These are phyloP conservation scores for Macrocybe gigantea DNA, from an alignment of 768 basidiomycete species.

Conservation along the genomic window DNA sequence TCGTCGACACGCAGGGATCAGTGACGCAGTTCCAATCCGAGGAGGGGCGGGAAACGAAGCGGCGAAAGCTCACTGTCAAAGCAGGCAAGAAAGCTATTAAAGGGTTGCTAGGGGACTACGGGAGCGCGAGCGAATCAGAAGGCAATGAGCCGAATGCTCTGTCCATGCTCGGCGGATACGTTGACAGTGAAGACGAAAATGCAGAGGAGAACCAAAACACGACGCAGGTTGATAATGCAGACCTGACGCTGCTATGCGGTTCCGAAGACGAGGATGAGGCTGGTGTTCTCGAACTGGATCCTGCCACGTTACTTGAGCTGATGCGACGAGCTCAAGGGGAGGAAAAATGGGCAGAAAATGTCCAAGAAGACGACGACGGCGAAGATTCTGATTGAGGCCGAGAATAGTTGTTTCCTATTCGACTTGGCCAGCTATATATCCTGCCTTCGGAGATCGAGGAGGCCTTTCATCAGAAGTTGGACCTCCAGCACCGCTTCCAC, in stretches of 20 bases:
- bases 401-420: conserved; percentile 10
- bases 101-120: conserved; percentile 57
- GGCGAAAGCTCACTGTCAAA: conserved; percentile 46
- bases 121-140: conserved; percentile 38
- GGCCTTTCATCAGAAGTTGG: conserved; percentile 78
- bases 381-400: conserved; percentile 31
- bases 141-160: conserved; percentile 24
- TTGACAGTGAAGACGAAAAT: conserved; percentile 40
- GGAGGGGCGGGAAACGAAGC: conserved; percentile 39
- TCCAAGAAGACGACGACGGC: conserved; percentile 39
- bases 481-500: conserved; percentile 77
- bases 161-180: conserved; percentile 35
- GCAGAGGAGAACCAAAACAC: conserved; percentile 19
- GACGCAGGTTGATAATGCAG: neutral
- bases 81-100: conserved; percentile 51
- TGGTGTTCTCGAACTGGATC: conserved; percentile 23
- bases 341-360: conserved; percentile 19
- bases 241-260: neutral
- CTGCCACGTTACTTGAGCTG: conserved; percentile 35
- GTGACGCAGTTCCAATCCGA: conserved; percentile 25
- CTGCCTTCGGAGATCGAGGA: conserved; percentile 28
- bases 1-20: conserved; percentile 51
- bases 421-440: conserved; percentile 19
- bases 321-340: conserved; percentile 29
- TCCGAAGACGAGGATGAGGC: conserved; percentile 27